Evolutionary conservation across 352 stramenopile species (phyloP).

Genomic region (Phytophthora boehmeriae): DNA sequence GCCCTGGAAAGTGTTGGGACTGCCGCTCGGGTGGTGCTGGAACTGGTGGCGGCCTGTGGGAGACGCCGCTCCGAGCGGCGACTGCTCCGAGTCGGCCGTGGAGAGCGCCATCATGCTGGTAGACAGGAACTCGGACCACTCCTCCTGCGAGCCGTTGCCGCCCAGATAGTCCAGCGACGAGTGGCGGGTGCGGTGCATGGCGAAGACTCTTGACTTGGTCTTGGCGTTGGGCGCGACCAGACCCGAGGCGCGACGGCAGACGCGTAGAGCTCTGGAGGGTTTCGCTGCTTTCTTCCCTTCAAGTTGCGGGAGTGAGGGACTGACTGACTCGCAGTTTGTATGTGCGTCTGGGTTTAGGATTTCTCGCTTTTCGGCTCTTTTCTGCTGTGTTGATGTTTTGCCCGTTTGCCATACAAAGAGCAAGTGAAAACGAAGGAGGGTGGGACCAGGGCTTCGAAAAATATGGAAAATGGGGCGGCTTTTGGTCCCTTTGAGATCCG

Average conservation of each 20-base stretch:
- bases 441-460: constrained; percentile 9
- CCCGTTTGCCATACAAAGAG: constrained; percentile 19
- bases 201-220: too few relatives aligned
- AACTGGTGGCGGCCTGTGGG: constrained; percentile 12
- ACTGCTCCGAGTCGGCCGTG: constrained; percentile 37
- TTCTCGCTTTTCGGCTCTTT: constrained; percentile 14
- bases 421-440: constrained; percentile 12
- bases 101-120: constrained; percentile 67
- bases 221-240: constrained; percentile 9
- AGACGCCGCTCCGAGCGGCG: constrained; percentile 4
- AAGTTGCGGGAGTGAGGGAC: constrained; percentile 39
- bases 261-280: constrained; percentile 7
- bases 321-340: constrained; percentile 37
- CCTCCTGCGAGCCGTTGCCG: constrained; percentile 40
- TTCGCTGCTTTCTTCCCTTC: constrained; percentile 32
- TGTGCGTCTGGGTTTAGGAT: constrained; percentile 24
- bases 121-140: constrained; percentile 70
- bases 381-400: constrained; percentile 5
- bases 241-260: background rate
- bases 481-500: background rate
- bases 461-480: constrained; percentile 28
- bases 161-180: constrained; percentile 61
- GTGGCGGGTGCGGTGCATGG: constrained; percentile 67
- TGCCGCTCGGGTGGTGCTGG: background rate
- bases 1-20: constrained; percentile 8